Evolutionary conservation across 2,329 filamentous ascomycete genomes (phyloP).

Genomic region (Venturia asperata): DNA sequence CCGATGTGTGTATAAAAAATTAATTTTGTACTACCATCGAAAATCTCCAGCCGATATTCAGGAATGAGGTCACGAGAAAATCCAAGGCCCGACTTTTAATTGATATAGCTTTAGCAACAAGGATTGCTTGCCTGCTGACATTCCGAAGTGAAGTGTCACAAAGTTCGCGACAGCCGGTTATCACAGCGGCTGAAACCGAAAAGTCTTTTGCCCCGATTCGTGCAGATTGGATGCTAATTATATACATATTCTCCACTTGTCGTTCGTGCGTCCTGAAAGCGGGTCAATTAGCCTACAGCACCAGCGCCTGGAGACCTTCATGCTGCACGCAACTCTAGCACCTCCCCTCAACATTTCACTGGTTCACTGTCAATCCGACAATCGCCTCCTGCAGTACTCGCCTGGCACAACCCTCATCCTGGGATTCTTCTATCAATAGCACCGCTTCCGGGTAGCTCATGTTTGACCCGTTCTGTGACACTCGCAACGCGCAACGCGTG

Average conservation of each 20-base stretch:
- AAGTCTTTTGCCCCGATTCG: neutral
- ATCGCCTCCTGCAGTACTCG: neutral
- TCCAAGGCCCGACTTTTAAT: no score
- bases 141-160: neutral
- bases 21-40: no score
- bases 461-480: neutral
- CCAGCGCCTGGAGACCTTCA: neutral
- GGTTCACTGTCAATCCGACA: constrained; percentile 1
- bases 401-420: neutral
- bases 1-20: no score
- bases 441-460: neutral
- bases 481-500: neutral
- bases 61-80: no score
- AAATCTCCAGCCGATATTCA: no score
- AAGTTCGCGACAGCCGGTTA: neutral
- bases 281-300: neutral
- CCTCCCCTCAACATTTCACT: neutral
- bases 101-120: no score
- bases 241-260: neutral
- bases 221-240: constrained; percentile 4
- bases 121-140: no score
- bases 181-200: neutral
- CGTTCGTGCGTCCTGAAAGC: neutral
- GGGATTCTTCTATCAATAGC: constrained; percentile 2
- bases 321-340: neutral